Percentiles rank a stretch among this genome's conserved stretches.
Evolutionary conservation across 108 stramenopile genomes (phyloP).

Genomic region (Schizochytrium sp.): DNA sequence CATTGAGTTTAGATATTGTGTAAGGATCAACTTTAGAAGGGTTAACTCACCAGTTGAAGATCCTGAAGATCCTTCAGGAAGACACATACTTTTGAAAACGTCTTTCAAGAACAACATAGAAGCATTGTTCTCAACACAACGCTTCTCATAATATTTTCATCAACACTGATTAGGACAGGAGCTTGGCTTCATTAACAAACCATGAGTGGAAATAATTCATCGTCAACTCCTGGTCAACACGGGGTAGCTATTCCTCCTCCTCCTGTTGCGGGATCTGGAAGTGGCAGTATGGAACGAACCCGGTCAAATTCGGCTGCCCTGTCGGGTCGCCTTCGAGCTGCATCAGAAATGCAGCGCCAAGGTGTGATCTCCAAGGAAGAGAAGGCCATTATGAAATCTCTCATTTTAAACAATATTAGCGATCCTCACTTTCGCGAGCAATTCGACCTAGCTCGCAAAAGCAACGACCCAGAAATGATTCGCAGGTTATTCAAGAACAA

Average conservation of each 20-base stretch:
- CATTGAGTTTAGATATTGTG: no score
- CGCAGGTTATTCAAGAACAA: conserved; percentile 28
- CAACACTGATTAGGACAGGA: no score
- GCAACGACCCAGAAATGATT: neutral
- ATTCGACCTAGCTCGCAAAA: conserved; percentile 41
- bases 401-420: conserved; percentile 36
- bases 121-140: no score
- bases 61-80: no score
- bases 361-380: conserved; percentile 58
- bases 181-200: no score
- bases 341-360: conserved; percentile 54
- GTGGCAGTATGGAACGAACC: neutral
- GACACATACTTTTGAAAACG: no score
- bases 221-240: neutral
- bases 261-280: neutral
- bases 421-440: conserved; percentile 34
- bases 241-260: conserved; percentile 47
- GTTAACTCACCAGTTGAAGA: no score
- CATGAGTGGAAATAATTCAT: no score
- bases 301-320: conserved; percentile 43
- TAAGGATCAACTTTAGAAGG: no score
- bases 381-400: conserved; percentile 41
- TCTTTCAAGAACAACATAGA: no score
- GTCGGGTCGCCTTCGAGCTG: conserved; percentile 35
- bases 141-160: no score